Conservation (phyloP, 495 filamentous ascomycete genomes). For the Sabuloglossum arenarium region DNA sequence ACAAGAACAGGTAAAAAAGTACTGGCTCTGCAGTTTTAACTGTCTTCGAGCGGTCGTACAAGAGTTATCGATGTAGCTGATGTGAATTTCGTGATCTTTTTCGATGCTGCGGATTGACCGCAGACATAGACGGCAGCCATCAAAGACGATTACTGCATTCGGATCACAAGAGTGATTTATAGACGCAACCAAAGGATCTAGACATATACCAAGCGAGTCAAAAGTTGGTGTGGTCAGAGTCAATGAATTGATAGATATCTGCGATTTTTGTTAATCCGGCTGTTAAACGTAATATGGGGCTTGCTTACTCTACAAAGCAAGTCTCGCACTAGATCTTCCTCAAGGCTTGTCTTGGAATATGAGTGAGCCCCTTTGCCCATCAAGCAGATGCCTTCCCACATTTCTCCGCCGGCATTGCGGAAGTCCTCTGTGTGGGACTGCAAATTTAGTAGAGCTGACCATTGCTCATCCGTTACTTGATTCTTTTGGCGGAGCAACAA, state of each 20-base stretch:
- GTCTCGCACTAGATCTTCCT: constrained; percentile 19
- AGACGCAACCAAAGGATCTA: constrained; percentile 33
- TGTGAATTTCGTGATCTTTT: constrained; percentile 38
- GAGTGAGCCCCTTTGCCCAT: constrained; percentile 31
- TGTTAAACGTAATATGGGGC: constrained; percentile 1
- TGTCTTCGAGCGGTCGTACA: constrained; percentile 26
- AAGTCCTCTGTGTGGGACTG: constrained; percentile 29
- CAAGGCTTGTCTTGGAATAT: constrained; percentile 25
- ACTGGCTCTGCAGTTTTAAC: constrained; percentile 30
- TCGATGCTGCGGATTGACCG: constrained; percentile 27
- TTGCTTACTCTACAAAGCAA: constrained; percentile 25
- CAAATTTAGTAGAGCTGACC: constrained; percentile 22
- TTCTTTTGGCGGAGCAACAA: constrained; percentile 21
- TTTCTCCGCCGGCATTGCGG: constrained; percentile 14
- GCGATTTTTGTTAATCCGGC: not conserved
- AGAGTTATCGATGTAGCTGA: constrained; percentile 47
- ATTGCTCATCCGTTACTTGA: constrained; percentile 18
- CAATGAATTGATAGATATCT: constrained; percentile 36
- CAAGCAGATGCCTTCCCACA: constrained; percentile 27
- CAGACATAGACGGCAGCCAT: constrained; percentile 25
- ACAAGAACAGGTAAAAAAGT: constrained; percentile 48
- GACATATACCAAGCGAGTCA: constrained; percentile 37
- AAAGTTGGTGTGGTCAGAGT: constrained; percentile 36
- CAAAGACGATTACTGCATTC: constrained; percentile 43
- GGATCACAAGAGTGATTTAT: constrained; percentile 56